These are phyloP conservation scores for Penicillium brevicompactum DNA, from an alignment of 2,329 filamentous ascomycete species.

Conservation along the genomic window DNA sequence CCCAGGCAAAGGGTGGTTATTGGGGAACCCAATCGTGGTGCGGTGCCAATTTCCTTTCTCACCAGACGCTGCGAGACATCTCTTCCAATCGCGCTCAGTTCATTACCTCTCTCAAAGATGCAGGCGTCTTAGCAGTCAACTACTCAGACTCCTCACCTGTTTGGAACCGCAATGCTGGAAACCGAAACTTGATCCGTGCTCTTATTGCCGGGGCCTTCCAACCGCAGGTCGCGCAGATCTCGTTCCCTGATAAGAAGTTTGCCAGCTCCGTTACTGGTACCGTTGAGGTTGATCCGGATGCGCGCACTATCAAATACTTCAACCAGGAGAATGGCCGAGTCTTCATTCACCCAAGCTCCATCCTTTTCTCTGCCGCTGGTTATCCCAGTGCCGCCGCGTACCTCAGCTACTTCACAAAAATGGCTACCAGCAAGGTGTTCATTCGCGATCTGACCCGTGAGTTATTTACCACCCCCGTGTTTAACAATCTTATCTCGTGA, in stretches of 20 bases:
- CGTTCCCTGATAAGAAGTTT: constrained; percentile 95
- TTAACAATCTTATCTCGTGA: constrained; percentile 5
- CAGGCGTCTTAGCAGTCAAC: constrained; percentile 70
- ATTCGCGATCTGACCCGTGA: constrained; percentile 85
- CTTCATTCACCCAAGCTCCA: constrained; percentile 89
- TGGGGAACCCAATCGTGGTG: constrained; percentile 69
- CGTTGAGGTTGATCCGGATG: constrained; percentile 90
- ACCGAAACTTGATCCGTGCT: constrained; percentile 62
- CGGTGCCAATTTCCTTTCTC: constrained; percentile 79
- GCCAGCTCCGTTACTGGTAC: constrained; percentile 83
- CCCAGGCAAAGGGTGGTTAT: constrained; percentile 46
- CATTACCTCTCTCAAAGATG: constrained; percentile 79
- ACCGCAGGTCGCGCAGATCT: constrained; percentile 88
- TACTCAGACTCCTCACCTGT: constrained; percentile 35
- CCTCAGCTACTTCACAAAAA: constrained; percentile 87
- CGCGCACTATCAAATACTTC: constrained; percentile 89
- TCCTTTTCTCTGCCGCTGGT: constrained; percentile 77
- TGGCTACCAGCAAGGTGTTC: constrained; percentile 89
- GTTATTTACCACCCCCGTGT: constrained; percentile 37
- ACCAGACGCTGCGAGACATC: constrained; percentile 84
- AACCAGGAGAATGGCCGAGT: constrained; percentile 82
- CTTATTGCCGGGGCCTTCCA: constrained; percentile 73
- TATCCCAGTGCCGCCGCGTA: constrained; percentile 77
- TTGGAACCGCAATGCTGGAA: constrained; percentile 38
- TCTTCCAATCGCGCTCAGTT: constrained; percentile 84